Evolutionary conservation across 2,329 filamentous ascomycete genomes (phyloP), one percentile per base, ranked within the genome.

Genomic region (Monosporascus sp.): DNA sequence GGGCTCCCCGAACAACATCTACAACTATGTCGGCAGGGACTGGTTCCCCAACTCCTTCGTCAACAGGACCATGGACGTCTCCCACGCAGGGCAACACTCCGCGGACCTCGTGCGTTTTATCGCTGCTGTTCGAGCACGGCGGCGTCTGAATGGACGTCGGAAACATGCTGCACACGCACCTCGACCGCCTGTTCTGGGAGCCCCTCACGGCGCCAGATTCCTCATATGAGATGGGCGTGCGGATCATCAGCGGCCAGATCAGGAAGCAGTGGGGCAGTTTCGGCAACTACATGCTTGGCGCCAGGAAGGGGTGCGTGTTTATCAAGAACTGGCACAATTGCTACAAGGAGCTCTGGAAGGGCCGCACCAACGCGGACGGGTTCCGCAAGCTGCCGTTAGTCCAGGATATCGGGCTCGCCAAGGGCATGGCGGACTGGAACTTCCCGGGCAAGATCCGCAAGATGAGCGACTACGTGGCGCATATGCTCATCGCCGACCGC

Each of bases 271-370:
- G 62, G 63, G 66, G 65, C 1, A 66, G 68, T n/a, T 66, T 70
- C 34, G 66, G 65, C 11, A 78, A 77, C 49, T 71, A 70, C 50
- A 70, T 77, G 56, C 56, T 78, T 0, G 73, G 72, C 1, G 67
- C 70, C 0, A 66, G 73, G 4, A 73, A 72, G 34, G 66, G 68
- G 1, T 73, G 72, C 52, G 47, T 61, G 2, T 76, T 77, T 42
- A 72, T 78, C 55, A 69, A 67, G 49, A 68, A 66, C 60, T 76
- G 75, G 74, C 70, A 75, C 52, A 46, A 66, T 2, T 57, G 67
- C 1, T 75, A 68, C 57, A 65, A 63, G 11, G 62, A 67, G 42
- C 57, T 74, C 0, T 74, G 72, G 72, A 61, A 55, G 3, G 65
- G 57, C 0, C 60, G 55, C 3, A 68, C 68, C 2, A 70, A 66